A percentile compares a stretch with the other conserved stretches of the same genome.
Conservation (phyloP, 1,284 basidiomycete species). For the Naganishia sp. region DNA sequence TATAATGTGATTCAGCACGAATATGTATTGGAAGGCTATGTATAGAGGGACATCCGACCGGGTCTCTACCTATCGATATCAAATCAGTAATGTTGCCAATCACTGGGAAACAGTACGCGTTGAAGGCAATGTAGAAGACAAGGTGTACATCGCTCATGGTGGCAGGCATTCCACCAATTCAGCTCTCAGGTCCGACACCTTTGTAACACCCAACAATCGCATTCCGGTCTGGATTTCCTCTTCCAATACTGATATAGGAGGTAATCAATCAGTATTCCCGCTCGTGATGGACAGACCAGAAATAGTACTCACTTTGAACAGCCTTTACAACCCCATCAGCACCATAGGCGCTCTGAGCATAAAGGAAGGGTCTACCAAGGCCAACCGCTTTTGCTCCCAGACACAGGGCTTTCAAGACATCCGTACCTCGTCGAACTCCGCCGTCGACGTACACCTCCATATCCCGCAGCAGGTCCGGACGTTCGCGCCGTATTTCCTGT, state of each 20-base stretch:
- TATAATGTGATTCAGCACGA: too few species aligned
- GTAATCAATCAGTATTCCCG: background rate
- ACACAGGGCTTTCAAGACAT: slow-evolving; percentile 87
- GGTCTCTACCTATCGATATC: too few species aligned
- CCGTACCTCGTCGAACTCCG: slow-evolving; percentile 81
- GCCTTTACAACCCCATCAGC: slow-evolving; percentile 76
- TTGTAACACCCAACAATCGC: slow-evolving; percentile 73
- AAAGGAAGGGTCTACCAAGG: slow-evolving; percentile 85
- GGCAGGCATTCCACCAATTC: slow-evolving; percentile 48
- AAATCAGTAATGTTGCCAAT: too few species aligned
- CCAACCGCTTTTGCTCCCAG: slow-evolving; percentile 88
- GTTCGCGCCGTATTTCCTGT: slow-evolving; percentile 67
- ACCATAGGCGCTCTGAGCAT: slow-evolving; percentile 86
- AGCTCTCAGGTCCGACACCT: slow-evolving; percentile 56
- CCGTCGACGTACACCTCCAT: slow-evolving; percentile 82
- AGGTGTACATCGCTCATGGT: slow-evolving; percentile 23
- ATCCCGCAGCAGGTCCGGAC: slow-evolving; percentile 73
- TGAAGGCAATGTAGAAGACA: too few species aligned
- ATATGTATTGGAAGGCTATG: too few species aligned
- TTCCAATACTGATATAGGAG: slow-evolving; percentile 59
- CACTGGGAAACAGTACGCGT: too few species aligned
- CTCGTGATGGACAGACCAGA: background rate
- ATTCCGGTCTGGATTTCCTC: slow-evolving; percentile 78
- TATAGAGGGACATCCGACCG: too few species aligned
- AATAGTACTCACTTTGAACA: slow-evolving; percentile 53